Conservation (phyloP, 768 basidiomycete species). For the Hemileccinum impolitum region DNA sequence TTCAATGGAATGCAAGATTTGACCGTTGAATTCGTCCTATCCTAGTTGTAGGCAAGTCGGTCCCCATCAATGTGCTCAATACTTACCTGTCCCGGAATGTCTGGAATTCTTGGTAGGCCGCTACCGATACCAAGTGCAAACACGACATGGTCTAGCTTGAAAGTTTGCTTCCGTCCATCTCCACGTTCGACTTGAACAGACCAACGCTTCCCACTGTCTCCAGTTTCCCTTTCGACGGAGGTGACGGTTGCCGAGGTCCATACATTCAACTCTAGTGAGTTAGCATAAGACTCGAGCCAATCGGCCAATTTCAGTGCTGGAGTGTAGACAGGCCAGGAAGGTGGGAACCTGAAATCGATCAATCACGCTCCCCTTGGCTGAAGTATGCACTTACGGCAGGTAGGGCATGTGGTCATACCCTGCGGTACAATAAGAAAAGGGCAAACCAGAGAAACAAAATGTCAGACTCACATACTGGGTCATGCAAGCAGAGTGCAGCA, state of each 20-base stretch:
- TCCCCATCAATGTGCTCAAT: neutral
- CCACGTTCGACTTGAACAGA: constrained; percentile 36
- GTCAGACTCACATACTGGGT: constrained; percentile 29
- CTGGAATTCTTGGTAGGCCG: constrained; percentile 41
- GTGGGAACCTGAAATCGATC: constrained; percentile 43
- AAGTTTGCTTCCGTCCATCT: constrained; percentile 35
- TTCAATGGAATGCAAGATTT: constrained; percentile 54
- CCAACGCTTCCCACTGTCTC: constrained; percentile 40
- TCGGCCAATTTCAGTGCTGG: constrained; percentile 58
- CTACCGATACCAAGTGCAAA: constrained; percentile 49
- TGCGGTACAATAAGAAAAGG: constrained; percentile 10
- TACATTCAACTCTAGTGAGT: constrained; percentile 56
- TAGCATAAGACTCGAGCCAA: constrained; percentile 65
- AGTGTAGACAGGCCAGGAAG: constrained; percentile 55
- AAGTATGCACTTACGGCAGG: constrained; percentile 42
- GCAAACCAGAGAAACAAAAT: neutral
- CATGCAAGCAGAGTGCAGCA: constrained; percentile 28
- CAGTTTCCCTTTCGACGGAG: constrained; percentile 24
- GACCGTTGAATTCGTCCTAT: constrained; percentile 60
- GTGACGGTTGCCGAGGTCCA: constrained; percentile 50
- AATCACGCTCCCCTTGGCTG: neutral
- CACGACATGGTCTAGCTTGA: constrained; percentile 48
- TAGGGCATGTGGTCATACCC: constrained; percentile 52
- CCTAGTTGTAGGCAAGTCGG: constrained; percentile 1
- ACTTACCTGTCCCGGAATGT: constrained; percentile 42